Conservation (phyloP, 2,329 filamentous ascomycete genomes). For the Scleromitrula shiraiana region DNA sequence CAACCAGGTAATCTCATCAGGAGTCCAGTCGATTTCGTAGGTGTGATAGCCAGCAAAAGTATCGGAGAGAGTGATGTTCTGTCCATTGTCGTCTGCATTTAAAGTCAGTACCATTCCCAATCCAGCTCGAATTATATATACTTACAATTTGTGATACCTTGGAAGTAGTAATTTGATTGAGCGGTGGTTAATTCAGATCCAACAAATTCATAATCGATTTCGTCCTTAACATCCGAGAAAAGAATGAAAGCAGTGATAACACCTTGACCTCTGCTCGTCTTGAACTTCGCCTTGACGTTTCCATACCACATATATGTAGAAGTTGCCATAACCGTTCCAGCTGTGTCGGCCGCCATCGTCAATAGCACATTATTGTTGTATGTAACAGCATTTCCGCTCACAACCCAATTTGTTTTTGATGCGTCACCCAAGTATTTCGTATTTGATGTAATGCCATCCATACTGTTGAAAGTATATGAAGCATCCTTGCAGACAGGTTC, state of each 20-base stretch:
- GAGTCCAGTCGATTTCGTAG: slow-evolving; percentile 90
- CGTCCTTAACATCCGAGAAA: slow-evolving; percentile 91
- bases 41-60: slow-evolving; percentile 75
- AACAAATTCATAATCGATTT: slow-evolving; percentile 96
- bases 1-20: slow-evolving; percentile 77
- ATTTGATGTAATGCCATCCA: slow-evolving; percentile 64
- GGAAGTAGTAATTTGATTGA: slow-evolving; percentile 96
- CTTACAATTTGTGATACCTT: slow-evolving; percentile 87
- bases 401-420: slow-evolving; percentile 76
- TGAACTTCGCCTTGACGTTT: slow-evolving; percentile 77
- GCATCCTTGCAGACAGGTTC: slow-evolving; percentile 72
- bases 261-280: slow-evolving; percentile 75
- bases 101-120: slow-evolving; percentile 21
- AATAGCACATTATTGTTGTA: slow-evolving; percentile 67
- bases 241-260: slow-evolving; percentile 98
- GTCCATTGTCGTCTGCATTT: slow-evolving; percentile 62
- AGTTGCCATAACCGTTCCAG: slow-evolving; percentile 78
- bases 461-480: slow-evolving; percentile 63
- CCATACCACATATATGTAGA: slow-evolving; percentile 96
- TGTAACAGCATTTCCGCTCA: slow-evolving; percentile 64
- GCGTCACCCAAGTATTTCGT: slow-evolving; percentile 81
- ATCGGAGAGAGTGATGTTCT: slow-evolving; percentile 60
- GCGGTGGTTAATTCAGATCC: slow-evolving; percentile 68
- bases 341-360: slow-evolving; percentile 80
- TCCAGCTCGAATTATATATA: not conserved